Conservation (phyloP, 805 yeast genomes). For the Candida boleticola region DNA sequence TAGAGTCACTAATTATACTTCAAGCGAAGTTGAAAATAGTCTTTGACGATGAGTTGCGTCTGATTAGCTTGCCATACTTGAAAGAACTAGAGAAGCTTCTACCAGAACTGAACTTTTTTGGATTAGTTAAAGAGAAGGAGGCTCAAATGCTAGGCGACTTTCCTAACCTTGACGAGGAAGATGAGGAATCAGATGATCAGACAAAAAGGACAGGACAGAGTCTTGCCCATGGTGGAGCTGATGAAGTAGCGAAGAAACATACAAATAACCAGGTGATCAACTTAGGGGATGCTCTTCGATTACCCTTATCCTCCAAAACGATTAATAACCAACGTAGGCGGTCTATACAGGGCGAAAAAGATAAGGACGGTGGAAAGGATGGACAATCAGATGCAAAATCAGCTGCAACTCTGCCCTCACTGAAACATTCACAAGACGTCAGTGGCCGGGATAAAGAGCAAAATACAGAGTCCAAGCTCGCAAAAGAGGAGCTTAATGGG, state of each 20-base stretch:
- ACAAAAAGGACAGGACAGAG: background rate
- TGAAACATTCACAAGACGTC: too few relatives aligned
- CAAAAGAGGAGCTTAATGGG: slow-evolving; percentile 2
- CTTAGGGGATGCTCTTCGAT: slow-evolving; percentile 25
- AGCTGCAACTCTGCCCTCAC: background rate
- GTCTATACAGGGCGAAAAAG: slow-evolving; percentile 4
- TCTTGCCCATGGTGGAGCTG: slow-evolving; percentile 3
- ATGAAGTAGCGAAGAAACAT: slow-evolving; percentile 10
- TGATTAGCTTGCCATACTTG: slow-evolving; percentile 22
- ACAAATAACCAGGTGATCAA: slow-evolving; percentile 19
- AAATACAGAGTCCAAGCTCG: background rate
- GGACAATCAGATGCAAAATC: background rate
- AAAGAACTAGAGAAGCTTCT: slow-evolving; percentile 18
- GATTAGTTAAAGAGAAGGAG: slow-evolving; percentile 33
- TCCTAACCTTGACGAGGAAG: slow-evolving; percentile 13
- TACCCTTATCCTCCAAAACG: slow-evolving; percentile 29
- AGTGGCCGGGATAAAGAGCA: background rate
- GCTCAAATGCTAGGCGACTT: slow-evolving; percentile 22
- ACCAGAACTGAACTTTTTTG: slow-evolving; percentile 24
- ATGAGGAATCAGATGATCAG: slow-evolving; percentile 8
- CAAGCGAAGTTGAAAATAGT: slow-evolving; percentile 18
- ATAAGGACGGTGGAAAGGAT: background rate
- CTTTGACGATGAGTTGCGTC: slow-evolving; percentile 13
- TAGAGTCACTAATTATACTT: slow-evolving; percentile 25
- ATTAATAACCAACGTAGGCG: slow-evolving; percentile 22